Evolutionary conservation across 2,329 filamentous ascomycete genomes (phyloP), one percentile per base, ranked within the genome.

Genomic region (Aspergillus glaucus): DNA sequence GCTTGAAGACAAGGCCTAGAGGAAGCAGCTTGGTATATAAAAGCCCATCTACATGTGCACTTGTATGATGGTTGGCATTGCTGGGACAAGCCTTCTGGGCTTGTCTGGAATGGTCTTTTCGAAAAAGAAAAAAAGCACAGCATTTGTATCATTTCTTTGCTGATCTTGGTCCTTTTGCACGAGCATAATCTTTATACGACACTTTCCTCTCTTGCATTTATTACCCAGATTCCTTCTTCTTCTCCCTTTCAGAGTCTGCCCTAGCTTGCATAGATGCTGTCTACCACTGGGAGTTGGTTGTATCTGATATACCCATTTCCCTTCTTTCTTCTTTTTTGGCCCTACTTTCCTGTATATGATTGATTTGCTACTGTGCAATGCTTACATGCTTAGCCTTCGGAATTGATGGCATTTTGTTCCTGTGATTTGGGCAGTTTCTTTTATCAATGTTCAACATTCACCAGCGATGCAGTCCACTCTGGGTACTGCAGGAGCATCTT

Each of bases 401-500:
- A 30, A 12, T 30, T 4, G 8, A 28, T 30, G 26, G 26, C 26
- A 30, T 30, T 5, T 30, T 30, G 10, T 10, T 9, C 10, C 26
- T 30, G 26, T 30, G 10, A 3, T 30, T 30, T 9, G 26, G 26
- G 12, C 26, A 12, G 46, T 48, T 45, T 34, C 41, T 43, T 43
- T 43, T 17, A 12, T 30, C 26, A 30, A 39, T 8, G 19, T 30
- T 15, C 43, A 40, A 15, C 5, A n/a, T 21, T 14, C 19, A 72
- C 85, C 85, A 86, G 76, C 81, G 85, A 82, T 87, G 85, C 84
- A 83, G 79, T 65, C 65, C 69, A 81, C 82, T 76, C 72, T 79
- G 79, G 77, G 80, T 85, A 78, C 77, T 79, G 85, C 85, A 85
- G 79, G 85, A 79, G 75, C 82, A 79, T 73, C 72, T 77, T 80